Base-by-base conservation (phyloP, 192 early-diverging fungal genomes). In the Thamnidium elegans region DNA sequence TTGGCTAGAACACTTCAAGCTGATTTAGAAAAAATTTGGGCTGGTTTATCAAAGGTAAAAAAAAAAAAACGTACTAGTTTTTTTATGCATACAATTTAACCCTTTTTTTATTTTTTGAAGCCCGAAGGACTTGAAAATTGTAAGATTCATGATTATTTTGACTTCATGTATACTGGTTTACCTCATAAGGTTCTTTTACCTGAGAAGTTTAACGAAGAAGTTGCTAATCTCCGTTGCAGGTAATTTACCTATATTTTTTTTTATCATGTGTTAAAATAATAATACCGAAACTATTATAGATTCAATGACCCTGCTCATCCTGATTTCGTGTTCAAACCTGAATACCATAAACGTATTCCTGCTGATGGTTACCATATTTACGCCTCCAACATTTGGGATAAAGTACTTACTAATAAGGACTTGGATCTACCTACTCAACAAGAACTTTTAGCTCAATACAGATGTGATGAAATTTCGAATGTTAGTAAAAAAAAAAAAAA, bases 381-480 rank as follows among this genome's bases (percentile, higher is more conserved):
- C 79, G 95, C 95, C 3, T 81, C 90, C 63, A 74, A 87, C 34
- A 92, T 99, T 47, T 99, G 97, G 97, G 93, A 94, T 55, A 94
- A 94, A 79, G 95, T 99, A 50, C 80, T 91, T 61, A 85, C 87
- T 72, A 97, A 96, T 78, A 89, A 91, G 62, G 97, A 99, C 64
- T 79, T 99, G 60, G 97, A 99, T 80, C 79, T 99, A 39, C 97
- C 97, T 5, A 97, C 96, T 7, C 97, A 99, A 72, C 96, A 97
- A 79, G 93, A 98, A 74, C 74, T 99, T 52, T 83, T 99, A 53
- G 97, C 97, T 30, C 95, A 98, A 81, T 98, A 92, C 76, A 89
- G 97, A 51, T 99, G 97, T 73, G 97, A 99, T 60, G 97, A 99
- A 75, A 98, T 99, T 73, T 85, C 90, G 23, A 84, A 75, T 6